These are phyloP conservation scores for Williopsis jadinii DNA, from an alignment of 1,139 yeast species.

Conservation along the genomic window DNA sequence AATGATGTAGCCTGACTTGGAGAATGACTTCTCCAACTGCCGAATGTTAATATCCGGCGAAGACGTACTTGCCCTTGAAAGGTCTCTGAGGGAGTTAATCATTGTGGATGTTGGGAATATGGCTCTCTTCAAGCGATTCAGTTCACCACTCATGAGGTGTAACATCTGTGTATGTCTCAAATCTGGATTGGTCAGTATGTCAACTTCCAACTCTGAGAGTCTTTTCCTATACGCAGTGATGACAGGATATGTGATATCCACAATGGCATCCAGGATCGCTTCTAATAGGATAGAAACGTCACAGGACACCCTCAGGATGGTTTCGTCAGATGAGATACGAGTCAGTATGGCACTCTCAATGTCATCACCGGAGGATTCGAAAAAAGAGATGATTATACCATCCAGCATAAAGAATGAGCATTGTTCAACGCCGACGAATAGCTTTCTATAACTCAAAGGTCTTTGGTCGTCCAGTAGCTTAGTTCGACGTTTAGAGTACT, in stretches of 20 bases:
- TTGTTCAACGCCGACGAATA: conserved; percentile 49
- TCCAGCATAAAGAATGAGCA: conserved; percentile 40
- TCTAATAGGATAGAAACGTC: conserved; percentile 45
- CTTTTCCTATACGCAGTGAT: conserved; percentile 48
- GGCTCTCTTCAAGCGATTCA: conserved; percentile 36
- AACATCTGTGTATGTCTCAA: conserved; percentile 42
- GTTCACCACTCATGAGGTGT: conserved; percentile 44
- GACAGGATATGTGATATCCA: conserved; percentile 53
- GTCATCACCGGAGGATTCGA: conserved; percentile 45
- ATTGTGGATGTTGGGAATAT: conserved; percentile 39
- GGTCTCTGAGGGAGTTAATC: conserved; percentile 36
- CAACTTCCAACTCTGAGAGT: conserved; percentile 40
- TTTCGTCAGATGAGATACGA: conserved; percentile 36
- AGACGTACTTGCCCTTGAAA: conserved; percentile 19
- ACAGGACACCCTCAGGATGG: conserved; percentile 40
- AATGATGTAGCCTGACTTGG: conserved; percentile 5
- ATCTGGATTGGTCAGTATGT: conserved; percentile 41
- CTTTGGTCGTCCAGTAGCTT: conserved; percentile 35
- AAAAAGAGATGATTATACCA: conserved; percentile 42
- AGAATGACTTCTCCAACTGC: neutral
- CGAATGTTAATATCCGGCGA: conserved; percentile 1
- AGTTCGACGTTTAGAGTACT: conserved; percentile 27
- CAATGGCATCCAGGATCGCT: conserved; percentile 45
- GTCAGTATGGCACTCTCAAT: conserved; percentile 42
- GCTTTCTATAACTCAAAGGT: conserved; percentile 35